Percentiles rank a stretch among this genome's conserved stretches.
These are phyloP conservation scores for Angomonas ambiguus DNA, from an alignment of 208 protist genomes.

Conservation along the genomic window DNA sequence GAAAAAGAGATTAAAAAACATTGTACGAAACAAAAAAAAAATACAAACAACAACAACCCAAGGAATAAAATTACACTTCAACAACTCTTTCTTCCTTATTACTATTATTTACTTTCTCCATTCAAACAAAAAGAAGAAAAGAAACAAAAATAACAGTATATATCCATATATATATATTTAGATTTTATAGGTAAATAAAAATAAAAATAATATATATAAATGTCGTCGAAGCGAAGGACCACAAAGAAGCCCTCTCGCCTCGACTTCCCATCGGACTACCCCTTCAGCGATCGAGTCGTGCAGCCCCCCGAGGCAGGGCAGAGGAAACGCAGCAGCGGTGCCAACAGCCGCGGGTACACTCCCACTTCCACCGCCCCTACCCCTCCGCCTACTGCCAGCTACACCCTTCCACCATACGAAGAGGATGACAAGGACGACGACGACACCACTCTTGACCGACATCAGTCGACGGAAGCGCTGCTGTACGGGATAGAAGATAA, in stretches of 20 bases:
- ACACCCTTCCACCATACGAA: constrained; percentile 20
- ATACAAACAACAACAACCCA: too few species aligned
- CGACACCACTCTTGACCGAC: background rate
- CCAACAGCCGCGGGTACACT: too few species aligned
- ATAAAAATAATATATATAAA: background rate
- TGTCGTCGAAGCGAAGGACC: background rate
- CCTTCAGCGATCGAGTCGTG: background rate
- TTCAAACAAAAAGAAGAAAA: background rate
- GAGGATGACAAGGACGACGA: constrained; percentile 16
- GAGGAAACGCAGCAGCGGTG: constrained; percentile 30
- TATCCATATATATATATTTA: background rate
- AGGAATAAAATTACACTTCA: too few species aligned
- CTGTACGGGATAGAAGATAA: background rate
- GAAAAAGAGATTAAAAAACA: too few species aligned
- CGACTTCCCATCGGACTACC: background rate
- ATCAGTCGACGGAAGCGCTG: background rate
- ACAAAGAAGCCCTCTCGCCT: background rate
- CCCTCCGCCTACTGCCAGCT: too few species aligned
- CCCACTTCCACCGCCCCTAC: too few species aligned
- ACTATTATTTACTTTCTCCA: background rate
- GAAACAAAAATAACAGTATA: background rate
- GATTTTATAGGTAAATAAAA: background rate
- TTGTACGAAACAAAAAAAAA: constrained; percentile 1
- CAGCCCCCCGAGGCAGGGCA: background rate
- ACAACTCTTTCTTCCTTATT: background rate